Evolutionary conservation across 73 alveolate genomes (phyloP), one percentile per base, ranked within the genome.

Genomic region (Tetrahymena elliotti): DNA sequence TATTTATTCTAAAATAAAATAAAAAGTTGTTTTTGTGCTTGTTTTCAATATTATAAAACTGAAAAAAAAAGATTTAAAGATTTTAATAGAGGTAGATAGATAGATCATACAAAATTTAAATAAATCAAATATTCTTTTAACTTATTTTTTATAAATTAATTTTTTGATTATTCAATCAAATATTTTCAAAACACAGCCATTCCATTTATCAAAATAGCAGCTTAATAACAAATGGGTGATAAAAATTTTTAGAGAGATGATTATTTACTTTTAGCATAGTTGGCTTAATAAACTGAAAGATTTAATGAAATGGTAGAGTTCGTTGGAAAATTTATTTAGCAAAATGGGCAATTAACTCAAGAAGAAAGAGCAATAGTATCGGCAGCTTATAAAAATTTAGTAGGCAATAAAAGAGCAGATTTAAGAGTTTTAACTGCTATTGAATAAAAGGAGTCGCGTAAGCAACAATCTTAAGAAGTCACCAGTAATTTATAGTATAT

Each of bases 351-450:
- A 84, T 94, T 98, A 24, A 94, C 98, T 34, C 84, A 97, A 27
- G 99, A 98, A 95, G 99, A 98, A 96, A 96, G 99, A 92, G 97
- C 97, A 88, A 97, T 97, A 4, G 96, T 98, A 38, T 96, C 98
- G 18, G 98, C 97, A 9, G 99, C 99, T 31, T 98, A 97, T 97
- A 98, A 98, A 94, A 98, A 98, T 94, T 98, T 94, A 94, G 99
- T 98, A 37, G 98, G 99, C 22, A 95, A 96, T 40, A 95, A 98
- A 35, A 94, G 99, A 94, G 98, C 98, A 38, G 99, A 98, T 11
- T 98, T 98, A 98, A 95, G 99, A 84, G 98, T 95, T 6, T 96
- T 98, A 16, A 35, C 96, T 31, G 97, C 98, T 20, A 97, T 97
- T 40, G 99, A 97, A 93, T 95, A 96, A 96, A 97, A 96, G 95